These are phyloP conservation scores for Alternaria arborescens DNA, from an alignment of 2,329 filamentous ascomycete genomes.

Conservation along the genomic window DNA sequence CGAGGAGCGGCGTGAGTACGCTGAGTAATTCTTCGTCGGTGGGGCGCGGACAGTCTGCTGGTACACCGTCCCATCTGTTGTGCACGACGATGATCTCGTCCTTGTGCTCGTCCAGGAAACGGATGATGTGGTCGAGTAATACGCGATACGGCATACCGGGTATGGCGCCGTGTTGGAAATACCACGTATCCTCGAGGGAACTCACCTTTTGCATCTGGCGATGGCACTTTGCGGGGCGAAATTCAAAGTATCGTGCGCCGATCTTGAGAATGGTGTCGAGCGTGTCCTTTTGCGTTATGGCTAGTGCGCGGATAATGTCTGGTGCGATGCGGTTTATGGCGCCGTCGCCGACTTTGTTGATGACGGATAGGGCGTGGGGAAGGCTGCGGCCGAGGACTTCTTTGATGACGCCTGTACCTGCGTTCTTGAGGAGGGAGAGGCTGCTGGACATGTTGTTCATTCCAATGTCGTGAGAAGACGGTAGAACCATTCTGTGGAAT, in stretches of 20 bases:
- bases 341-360: conserved; percentile 41
- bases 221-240: conserved; percentile 60
- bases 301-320: conserved; percentile 59
- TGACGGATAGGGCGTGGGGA: conserved; percentile 31
- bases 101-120: conserved; percentile 54
- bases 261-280: conserved; percentile 56
- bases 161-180: conserved; percentile 62
- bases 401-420: conserved; percentile 43
- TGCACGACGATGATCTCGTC: conserved; percentile 61
- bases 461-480: conserved; percentile 59
- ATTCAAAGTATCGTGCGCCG: conserved; percentile 63
- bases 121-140: conserved; percentile 54
- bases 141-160: conserved; percentile 59
- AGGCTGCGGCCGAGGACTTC: conserved; percentile 40
- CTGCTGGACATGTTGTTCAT: conserved; percentile 62
- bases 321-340: conserved; percentile 44
- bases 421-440: conserved; percentile 51
- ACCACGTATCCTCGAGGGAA: conserved; percentile 57
- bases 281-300: conserved; percentile 62
- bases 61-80: conserved; percentile 61
- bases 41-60: conserved; percentile 56
- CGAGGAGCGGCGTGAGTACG: conserved; percentile 48
- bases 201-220: conserved; percentile 49
- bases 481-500: conserved; percentile 57
- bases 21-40: conserved; percentile 52